A percentile compares a stretch with the other conserved stretches of the same genome.
phyloP scores from a whole-genome alignment of 2,329 filamentous ascomycete species.

The Fusarium newnesense region DNA sequence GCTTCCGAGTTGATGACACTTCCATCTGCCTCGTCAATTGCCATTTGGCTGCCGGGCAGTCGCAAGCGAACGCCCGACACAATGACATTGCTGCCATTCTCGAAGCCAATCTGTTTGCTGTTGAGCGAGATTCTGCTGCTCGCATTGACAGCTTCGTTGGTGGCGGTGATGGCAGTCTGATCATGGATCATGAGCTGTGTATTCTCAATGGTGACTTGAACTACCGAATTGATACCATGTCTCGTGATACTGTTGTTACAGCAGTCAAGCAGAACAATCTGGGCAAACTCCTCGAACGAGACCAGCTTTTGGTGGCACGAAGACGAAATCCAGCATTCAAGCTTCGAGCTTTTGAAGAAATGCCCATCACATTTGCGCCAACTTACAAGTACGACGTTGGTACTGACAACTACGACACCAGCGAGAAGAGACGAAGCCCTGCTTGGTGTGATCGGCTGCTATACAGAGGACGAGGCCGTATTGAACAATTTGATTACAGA shows the following conservation, averaged over 20 bases:
- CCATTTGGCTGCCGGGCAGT: constrained; percentile 93
- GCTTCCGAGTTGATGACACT: constrained; percentile 93
- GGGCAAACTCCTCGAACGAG: constrained; percentile 86
- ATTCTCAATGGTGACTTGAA: constrained; percentile 96
- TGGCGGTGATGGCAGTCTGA: constrained; percentile 94
- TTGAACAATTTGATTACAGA: constrained; percentile 88
- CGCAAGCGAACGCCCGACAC: constrained; percentile 89
- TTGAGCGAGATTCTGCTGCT: constrained; percentile 72
- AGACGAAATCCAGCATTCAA: constrained; percentile 91
- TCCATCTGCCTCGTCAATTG: constrained; percentile 98
- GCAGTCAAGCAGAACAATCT: constrained; percentile 86
- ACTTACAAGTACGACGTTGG: constrained; percentile 99
- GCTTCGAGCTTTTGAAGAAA: constrained; percentile 88
- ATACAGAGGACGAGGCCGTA: constrained; percentile 82
- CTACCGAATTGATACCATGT: constrained; percentile 98
- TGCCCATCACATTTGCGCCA: constrained; percentile 89
- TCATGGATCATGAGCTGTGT: constrained; percentile 97
- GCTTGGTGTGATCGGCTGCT: constrained; percentile 97
- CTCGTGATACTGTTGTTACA: constrained; percentile 88
- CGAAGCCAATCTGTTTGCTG: constrained; percentile 79
- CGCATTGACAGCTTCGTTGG: constrained; percentile 84
- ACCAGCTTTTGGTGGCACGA: constrained; percentile 89
- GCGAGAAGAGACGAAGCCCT: constrained; percentile 92
- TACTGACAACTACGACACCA: constrained; percentile 91
- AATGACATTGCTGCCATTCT: constrained; percentile 92